Conservation (phyloP, 805 yeast genomes). For the Maudiozyma barnettii region DNA sequence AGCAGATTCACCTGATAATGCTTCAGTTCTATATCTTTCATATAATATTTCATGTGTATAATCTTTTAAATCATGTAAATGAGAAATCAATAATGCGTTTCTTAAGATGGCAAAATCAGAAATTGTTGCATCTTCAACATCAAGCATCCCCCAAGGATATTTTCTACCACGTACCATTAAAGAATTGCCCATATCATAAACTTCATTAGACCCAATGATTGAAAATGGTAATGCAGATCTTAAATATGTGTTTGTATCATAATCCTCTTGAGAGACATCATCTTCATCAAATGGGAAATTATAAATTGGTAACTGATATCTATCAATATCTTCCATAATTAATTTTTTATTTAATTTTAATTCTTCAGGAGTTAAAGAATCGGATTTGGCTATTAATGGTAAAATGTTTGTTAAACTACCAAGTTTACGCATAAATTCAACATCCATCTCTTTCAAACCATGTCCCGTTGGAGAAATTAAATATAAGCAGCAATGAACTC, state of each 20-base stretch:
- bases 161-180: conserved; percentile 39
- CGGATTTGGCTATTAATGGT: conserved; percentile 81
- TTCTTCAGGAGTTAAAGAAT: conserved; percentile 75
- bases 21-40: conserved; percentile 84
- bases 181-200: conserved; percentile 36
- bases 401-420: conserved; percentile 75
- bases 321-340: conserved; percentile 66
- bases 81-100: conserved; percentile 72
- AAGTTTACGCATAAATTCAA: conserved; percentile 66
- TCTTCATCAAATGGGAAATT: conserved; percentile 57
- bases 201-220: conserved; percentile 59
- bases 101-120: conserved; percentile 76
- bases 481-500: conserved; percentile 69
- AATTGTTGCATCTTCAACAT: conserved; percentile 60
- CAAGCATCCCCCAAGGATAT: conserved; percentile 52
- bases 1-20: conserved; percentile 49
- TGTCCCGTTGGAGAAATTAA: conserved; percentile 81
- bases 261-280: conserved; percentile 49
- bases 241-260: conserved; percentile 55
- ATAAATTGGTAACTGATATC: conserved; percentile 61
- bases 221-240: conserved; percentile 60
- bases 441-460: conserved; percentile 67
- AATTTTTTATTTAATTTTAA: conserved; percentile 62
- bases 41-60: conserved; percentile 78
- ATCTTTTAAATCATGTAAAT: conserved; percentile 81